Percentiles rank a stretch among this genome's conserved stretches.
phyloP scores from a whole-genome alignment of 2,329 filamentous ascomycete species.

The Monosporascus ibericus region DNA sequence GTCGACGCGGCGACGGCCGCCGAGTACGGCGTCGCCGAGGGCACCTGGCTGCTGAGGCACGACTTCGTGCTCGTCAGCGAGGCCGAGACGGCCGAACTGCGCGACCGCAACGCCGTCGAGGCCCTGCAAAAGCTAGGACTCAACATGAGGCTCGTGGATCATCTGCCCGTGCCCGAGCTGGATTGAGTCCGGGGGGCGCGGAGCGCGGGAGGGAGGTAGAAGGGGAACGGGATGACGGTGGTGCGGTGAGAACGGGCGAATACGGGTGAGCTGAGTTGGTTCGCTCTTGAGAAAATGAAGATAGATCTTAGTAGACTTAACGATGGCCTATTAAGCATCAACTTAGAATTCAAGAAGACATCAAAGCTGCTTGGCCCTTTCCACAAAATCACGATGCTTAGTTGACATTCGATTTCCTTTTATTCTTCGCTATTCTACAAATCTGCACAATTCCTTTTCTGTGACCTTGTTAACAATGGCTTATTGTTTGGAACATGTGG shows the following conservation, averaged over 20 bases:
- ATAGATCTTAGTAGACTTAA: too few relatives aligned
- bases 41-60: constrained; percentile 57
- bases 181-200: constrained; percentile 27
- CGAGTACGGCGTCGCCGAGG: constrained; percentile 59
- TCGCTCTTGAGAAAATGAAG: too few relatives aligned
- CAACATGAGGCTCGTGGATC: constrained; percentile 68
- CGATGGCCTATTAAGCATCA: too few relatives aligned
- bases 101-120: constrained; percentile 57
- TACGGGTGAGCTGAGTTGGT: too few relatives aligned
- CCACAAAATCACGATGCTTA: too few relatives aligned
- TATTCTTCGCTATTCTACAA: too few relatives aligned
- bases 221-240: neutral
- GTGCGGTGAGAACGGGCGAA: neutral
- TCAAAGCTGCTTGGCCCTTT: too few relatives aligned
- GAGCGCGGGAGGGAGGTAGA: neutral
- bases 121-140: constrained; percentile 62
- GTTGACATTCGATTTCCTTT: too few relatives aligned
- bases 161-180: constrained; percentile 67
- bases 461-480: too few relatives aligned
- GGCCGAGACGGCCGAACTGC: constrained; percentile 59
- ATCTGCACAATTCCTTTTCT: too few relatives aligned
- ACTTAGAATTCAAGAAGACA: too few relatives aligned
- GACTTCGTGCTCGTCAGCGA: constrained; percentile 75
- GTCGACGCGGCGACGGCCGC: constrained; percentile 46
- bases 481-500: too few relatives aligned